A percentile compares a stretch with the other conserved stretches of the same genome.
phyloP scores from a whole-genome alignment of 192 early-diverging fungal species.

The Coemansia asiatica region DNA sequence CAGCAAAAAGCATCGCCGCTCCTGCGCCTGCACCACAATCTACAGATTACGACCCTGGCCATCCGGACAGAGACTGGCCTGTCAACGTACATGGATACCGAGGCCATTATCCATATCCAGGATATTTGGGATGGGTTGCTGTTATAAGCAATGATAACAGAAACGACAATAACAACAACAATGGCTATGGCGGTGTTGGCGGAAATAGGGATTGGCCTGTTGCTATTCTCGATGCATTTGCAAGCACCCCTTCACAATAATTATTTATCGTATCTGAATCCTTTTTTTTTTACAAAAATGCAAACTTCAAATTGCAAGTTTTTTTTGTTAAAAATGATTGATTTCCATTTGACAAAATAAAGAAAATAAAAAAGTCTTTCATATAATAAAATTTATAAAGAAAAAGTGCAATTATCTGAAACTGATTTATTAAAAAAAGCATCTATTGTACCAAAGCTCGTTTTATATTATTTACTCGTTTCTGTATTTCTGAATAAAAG shows the following conservation, averaged over 20 bases:
- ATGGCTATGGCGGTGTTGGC: not conserved
- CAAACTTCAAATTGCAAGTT: not conserved
- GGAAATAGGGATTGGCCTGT: conserved; percentile 46
- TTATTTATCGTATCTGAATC: not conserved
- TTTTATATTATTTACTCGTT: not conserved
- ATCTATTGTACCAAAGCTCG: not conserved
- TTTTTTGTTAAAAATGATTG: not conserved
- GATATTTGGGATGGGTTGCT: not conserved
- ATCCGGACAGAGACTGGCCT: conserved; percentile 46
- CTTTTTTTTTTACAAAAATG: not conserved
- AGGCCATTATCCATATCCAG: not conserved
- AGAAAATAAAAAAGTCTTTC: not conserved
- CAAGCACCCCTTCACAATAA: not conserved
- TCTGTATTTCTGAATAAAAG: too few species aligned
- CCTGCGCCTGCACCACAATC: not conserved
- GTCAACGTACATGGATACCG: conserved; percentile 24
- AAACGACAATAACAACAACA: not conserved
- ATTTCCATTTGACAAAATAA: not conserved
- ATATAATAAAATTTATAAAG: not conserved
- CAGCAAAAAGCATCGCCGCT: not conserved
- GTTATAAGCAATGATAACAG: not conserved
- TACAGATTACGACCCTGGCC: conserved; percentile 13
- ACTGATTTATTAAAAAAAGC: not conserved
- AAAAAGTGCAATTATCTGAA: not conserved
- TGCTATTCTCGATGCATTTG: conserved; percentile 24